Percentiles rank a stretch among this genome's conserved stretches.
Evolutionary conservation across 2,329 filamentous ascomycete genomes (phyloP).

Genomic region (Colletotrichum kahawae): DNA sequence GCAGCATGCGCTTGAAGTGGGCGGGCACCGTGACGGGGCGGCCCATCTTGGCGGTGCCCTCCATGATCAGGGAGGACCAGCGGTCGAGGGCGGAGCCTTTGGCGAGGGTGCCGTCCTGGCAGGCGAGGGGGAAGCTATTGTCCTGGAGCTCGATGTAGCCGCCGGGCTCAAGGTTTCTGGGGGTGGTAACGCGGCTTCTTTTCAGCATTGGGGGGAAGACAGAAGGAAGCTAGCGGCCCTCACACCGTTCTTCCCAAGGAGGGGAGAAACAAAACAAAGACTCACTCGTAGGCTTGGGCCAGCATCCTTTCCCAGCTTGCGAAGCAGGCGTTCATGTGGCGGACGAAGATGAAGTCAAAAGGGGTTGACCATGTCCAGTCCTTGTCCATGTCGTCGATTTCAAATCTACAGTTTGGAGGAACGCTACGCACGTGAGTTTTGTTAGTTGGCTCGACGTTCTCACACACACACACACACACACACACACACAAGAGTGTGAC

Average conservation of each 20-base stretch:
- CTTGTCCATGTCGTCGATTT: slow-evolving; percentile 40
- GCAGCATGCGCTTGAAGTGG: slow-evolving; percentile 28
- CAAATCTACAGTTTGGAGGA: slow-evolving; percentile 49
- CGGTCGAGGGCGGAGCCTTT: slow-evolving; percentile 30
- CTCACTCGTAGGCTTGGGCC: slow-evolving; percentile 24
- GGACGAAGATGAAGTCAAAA: slow-evolving; percentile 33
- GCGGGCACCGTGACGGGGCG: slow-evolving; percentile 31
- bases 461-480: neutral
- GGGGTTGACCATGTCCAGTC: slow-evolving; percentile 34
- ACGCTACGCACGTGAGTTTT: slow-evolving; percentile 27
- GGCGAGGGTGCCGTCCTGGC: slow-evolving; percentile 33
- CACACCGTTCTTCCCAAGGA: no score
- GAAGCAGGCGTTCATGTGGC: slow-evolving; percentile 18
- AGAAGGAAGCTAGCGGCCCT: no score
- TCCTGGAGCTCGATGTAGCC: slow-evolving; percentile 38
- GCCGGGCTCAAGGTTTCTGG: slow-evolving; percentile 32
- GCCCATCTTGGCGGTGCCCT: slow-evolving; percentile 32
- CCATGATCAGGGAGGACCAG: slow-evolving; percentile 34
- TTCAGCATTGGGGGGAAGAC: no score
- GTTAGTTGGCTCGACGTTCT: no score
- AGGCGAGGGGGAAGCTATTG: slow-evolving; percentile 28
- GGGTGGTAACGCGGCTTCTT: slow-evolving; percentile 7
- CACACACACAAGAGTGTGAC: slow-evolving; percentile 14
- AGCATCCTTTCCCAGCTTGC: slow-evolving; percentile 26
- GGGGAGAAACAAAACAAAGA: neutral